A percentile compares a stretch with the other conserved stretches of the same genome.
Conservation (phyloP, 2,329 filamentous ascomycete species). For the Talaromyces sp. region DNA sequence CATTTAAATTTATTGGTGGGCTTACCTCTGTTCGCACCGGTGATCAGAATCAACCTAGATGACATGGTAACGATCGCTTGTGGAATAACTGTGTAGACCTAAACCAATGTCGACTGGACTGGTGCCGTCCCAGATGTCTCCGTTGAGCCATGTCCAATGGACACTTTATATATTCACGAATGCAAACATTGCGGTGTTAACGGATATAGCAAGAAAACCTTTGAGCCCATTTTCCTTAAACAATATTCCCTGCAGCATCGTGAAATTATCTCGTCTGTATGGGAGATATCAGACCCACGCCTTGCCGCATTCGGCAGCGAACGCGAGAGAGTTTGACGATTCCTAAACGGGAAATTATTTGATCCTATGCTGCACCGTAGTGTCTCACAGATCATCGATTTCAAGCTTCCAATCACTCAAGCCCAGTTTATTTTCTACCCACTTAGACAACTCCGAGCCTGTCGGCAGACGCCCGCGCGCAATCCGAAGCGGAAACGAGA, state of each 20-base stretch:
- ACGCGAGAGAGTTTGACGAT: background rate
- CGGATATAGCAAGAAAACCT: too few species aligned
- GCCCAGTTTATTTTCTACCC: background rate
- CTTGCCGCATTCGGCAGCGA: background rate
- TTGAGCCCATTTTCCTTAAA: too few species aligned
- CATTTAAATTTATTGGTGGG: background rate
- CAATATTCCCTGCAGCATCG: too few species aligned
- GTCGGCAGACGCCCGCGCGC: background rate
- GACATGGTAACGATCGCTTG: background rate
- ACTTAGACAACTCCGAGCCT: background rate
- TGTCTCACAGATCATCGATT: background rate
- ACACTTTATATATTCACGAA: background rate
- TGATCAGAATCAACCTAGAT: background rate
- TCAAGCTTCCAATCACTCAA: background rate
- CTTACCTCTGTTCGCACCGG: background rate
- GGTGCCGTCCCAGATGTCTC: too few species aligned
- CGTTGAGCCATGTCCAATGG: too few species aligned
- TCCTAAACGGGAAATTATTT: background rate
- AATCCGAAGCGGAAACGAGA: conserved; percentile 1
- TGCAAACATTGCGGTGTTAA: background rate
- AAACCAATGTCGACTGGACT: background rate
- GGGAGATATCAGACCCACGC: background rate
- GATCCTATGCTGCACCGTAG: too few species aligned
- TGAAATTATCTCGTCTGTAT: too few species aligned
- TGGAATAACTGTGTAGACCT: background rate